Conservation (phyloP, 2,329 filamentous ascomycete species). For the Leptographium radiaticola region DNA sequence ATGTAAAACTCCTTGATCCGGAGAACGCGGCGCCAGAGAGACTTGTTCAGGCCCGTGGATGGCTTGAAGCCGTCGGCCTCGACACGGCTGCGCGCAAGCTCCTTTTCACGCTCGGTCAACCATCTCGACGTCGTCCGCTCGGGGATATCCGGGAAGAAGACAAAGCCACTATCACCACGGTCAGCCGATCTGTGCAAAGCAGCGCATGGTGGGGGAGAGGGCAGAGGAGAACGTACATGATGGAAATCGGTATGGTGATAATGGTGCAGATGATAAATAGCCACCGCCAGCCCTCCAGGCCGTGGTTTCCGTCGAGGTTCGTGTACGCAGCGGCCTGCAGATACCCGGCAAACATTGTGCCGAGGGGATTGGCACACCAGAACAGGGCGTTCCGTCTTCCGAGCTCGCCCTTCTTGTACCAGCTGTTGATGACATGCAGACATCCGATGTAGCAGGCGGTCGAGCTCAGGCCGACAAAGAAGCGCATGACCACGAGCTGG, state of each 20-base stretch:
- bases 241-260: slow-evolving; percentile 39
- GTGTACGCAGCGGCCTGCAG: slow-evolving; percentile 40
- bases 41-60: slow-evolving; percentile 25
- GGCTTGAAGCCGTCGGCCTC: slow-evolving; percentile 16
- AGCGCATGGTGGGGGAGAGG: not conserved
- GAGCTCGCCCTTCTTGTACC: slow-evolving; percentile 47
- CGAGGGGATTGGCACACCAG: slow-evolving; percentile 33
- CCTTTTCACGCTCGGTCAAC: slow-evolving; percentile 20
- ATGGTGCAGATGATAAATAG: slow-evolving; percentile 44
- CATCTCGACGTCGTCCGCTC: slow-evolving; percentile 24
- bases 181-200: not conserved
- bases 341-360: slow-evolving; percentile 19
- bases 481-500: slow-evolving; percentile 31
- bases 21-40: slow-evolving; percentile 29
- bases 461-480: slow-evolving; percentile 40
- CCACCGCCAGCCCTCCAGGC: slow-evolving; percentile 37
- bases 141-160: slow-evolving; percentile 27
- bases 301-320: slow-evolving; percentile 34
- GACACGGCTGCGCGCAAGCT: slow-evolving; percentile 20
- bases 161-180: slow-evolving; percentile 20
- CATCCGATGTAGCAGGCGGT: slow-evolving; percentile 39
- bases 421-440: slow-evolving; percentile 29
- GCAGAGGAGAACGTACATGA: slow-evolving; percentile 21
- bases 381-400: slow-evolving; percentile 51
- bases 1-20: slow-evolving; percentile 35